Evolutionary conservation across 2,329 filamentous ascomycete genomes (phyloP), one percentile per base, ranked within the genome.

Genomic region (Fusarium haematococcum): DNA sequence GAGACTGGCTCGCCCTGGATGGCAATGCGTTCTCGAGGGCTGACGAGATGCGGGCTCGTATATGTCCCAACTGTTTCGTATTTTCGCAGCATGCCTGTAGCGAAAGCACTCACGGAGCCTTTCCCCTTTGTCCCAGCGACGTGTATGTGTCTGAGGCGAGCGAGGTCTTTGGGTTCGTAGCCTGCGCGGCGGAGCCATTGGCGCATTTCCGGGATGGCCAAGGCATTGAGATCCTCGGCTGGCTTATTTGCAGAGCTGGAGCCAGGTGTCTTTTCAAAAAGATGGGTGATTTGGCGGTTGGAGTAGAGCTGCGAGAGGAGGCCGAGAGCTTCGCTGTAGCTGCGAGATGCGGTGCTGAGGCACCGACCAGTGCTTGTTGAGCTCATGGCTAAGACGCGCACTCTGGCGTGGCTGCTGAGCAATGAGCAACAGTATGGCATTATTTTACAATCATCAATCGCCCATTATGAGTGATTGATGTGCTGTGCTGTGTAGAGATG

Each of bases 61-160:
- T 95, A 97, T 2, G 95, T 91, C 43, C 95, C 95, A 30, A 97
- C 82, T 81, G 75, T 79, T 71, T 65, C 82, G 52, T 85, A 82
- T 67, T 78, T 85, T 5, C 87, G 84, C n/a, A 98, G 86, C 72
- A 97, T 94, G 3, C 92, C 92, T 16, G 95, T 94, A 23, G 95
- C 89, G 81, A 95, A 96, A 11, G 95, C 93, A 74, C 93, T 94
- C 1, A 95, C 95, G 3, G 94, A 97, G 45, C 95, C 95, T 82
- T 98, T 98, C 69, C 96, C 96, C 82, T 98, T 98, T 6, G 95
- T 98, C 14, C 96, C 96, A 1, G 96, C 94, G 54, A 98, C 91
- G 81, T 98, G 96, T 70, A 98, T 91, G 75, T 87, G 88, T 18
- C 83, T 83, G 61, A 89, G 82, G 5, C 78, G 74, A 14, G 82